Percentiles rank a stretch among this genome's conserved stretches.
Conservation (phyloP, 1,139 yeast genomes). For the Saccharomycopsis crataegensis region DNA sequence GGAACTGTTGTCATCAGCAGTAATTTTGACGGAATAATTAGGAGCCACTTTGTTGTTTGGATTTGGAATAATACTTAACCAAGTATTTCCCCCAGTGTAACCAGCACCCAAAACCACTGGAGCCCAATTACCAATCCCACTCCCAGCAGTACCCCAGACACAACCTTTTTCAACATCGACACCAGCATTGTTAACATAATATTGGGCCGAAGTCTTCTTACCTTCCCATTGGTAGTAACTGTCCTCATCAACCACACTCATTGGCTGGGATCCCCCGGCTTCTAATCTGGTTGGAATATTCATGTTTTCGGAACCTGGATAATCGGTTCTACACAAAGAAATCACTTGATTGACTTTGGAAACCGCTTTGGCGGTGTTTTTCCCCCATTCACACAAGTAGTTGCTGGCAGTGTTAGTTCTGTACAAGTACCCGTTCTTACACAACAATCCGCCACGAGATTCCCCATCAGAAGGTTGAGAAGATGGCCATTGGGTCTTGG, state of each 20-base stretch:
- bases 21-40: slow-evolving; percentile 65
- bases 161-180: slow-evolving; percentile 66
- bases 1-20: slow-evolving; percentile 42
- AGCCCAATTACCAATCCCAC: slow-evolving; percentile 77
- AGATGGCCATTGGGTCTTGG: slow-evolving; percentile 82
- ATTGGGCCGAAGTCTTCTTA: slow-evolving; percentile 63
- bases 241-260: slow-evolving; percentile 59
- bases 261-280: slow-evolving; percentile 50
- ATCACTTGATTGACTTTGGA: slow-evolving; percentile 49
- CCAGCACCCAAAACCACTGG: slow-evolving; percentile 79
- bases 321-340: slow-evolving; percentile 79
- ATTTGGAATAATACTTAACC: slow-evolving; percentile 72
- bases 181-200: slow-evolving; percentile 78
- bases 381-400: slow-evolving; percentile 75
- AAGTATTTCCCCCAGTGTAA: slow-evolving; percentile 50
- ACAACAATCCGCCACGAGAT: slow-evolving; percentile 71
- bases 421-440: slow-evolving; percentile 65
- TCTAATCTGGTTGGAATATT: slow-evolving; percentile 66
- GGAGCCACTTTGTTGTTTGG: slow-evolving; percentile 60
- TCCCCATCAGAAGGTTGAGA: slow-evolving; percentile 66
- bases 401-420: slow-evolving; percentile 49
- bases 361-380: slow-evolving; percentile 50
- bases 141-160: slow-evolving; percentile 54
- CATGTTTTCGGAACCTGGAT: slow-evolving; percentile 88
- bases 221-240: slow-evolving; percentile 62